Base-by-base conservation (phyloP, 441 rosid species). In the Bocquillonia castaneifolia region DNA sequence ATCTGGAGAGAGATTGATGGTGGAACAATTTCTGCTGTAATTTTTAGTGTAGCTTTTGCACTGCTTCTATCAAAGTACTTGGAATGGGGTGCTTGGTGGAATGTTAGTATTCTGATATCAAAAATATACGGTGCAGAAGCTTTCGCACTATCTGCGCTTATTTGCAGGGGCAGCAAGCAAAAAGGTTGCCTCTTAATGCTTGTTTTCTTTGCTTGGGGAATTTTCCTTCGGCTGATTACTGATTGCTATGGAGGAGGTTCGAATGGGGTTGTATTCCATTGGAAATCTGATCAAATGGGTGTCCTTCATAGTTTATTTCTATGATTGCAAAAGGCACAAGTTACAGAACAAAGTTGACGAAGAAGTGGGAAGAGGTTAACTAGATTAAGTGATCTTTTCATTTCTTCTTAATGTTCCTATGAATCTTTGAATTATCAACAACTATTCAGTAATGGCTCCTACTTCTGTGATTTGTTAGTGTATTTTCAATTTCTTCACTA, bases 1-100 rank as follows among this genome's bases (percentile, higher is more conserved):
- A 10, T 42, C 47, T 42, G 47, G 47, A 42, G 47, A 0, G 1
- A 42, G 17, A 39, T 39, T 39, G 42, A 39, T 55, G 23, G 59
- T 17, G 15, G 65, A 7, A 64, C 36, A 31, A 54, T 67, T 9
- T 20, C 57, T 52, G 52, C 59, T 52, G 44, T 68, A 10, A 17
- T 73, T 47, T 69, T 32, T 48, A 60, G 72, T 26, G 59, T 28
- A 8, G 72, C 61, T 65, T 64, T 55, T 34, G 5, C 76, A 36
- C 68, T 74, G 34, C 62, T 82, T 34, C 14, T 75, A 12, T 40
- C 47, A 2, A 80, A 76, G 72, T 79, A 74, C 63, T 65, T 72
- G 23, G 80, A 79, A 54, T 69, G 84, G 76, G 74, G 78, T 47
- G 80, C 79, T 2, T 70, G 65, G 34, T 86, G 85, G 86, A 84